Evolutionary conservation across 2,329 filamentous ascomycete species (phyloP).

Genomic region (Septoria petroselini): DNA sequence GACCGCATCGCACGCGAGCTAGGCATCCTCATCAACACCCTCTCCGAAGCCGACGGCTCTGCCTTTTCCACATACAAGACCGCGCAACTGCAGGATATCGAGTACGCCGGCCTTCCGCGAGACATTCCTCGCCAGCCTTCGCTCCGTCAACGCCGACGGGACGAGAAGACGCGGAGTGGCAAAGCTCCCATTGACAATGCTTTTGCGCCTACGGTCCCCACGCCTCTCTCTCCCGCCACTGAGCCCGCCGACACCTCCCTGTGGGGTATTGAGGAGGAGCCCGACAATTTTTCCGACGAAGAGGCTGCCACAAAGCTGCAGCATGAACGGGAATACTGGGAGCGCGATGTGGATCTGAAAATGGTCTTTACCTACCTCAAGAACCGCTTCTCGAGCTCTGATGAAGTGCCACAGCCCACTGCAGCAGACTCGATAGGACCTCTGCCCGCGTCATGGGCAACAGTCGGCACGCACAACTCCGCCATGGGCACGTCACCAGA

Average conservation of each 20-base stretch:
- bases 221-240: conserved; percentile 31
- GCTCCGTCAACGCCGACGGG: conserved; percentile 29
- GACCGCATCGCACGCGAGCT: conserved; percentile 84
- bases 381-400: conserved; percentile 62
- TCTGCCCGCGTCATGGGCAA: conserved; percentile 38
- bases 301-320: conserved; percentile 29
- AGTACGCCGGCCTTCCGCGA: conserved; percentile 71
- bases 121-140: conserved; percentile 26
- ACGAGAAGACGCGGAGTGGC: conserved; percentile 18
- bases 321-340: conserved; percentile 76
- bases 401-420: conserved; percentile 8
- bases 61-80: conserved; percentile 80
- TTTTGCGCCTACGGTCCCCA: conserved; percentile 34
- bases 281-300: conserved; percentile 38
- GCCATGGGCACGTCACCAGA: conserved; percentile 52
- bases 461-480: conserved; percentile 34
- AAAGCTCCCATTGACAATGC: conserved; percentile 27
- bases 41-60: conserved; percentile 75
- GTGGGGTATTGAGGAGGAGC: conserved; percentile 65
- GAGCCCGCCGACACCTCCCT: conserved; percentile 51
- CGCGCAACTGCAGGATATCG: conserved; percentile 53
- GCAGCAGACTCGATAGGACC: conserved; percentile 31
- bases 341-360: conserved; percentile 83
- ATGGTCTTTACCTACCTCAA: conserved; percentile 87
- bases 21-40: conserved; percentile 74